Conservation (phyloP, 306 rosid species). For the Carpinus viminea region DNA sequence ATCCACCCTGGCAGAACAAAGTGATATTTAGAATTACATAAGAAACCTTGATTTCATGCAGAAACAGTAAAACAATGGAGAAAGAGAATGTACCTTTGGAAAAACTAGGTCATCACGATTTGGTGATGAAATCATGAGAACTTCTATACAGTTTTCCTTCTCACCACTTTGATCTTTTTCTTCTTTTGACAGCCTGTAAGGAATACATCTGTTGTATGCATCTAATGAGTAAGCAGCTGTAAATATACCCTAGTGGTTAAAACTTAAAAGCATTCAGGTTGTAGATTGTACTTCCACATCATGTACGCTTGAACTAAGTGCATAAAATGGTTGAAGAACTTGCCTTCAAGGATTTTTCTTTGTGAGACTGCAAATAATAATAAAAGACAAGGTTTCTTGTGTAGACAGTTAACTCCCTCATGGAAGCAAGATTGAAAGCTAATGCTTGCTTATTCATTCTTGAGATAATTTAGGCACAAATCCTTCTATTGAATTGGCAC, state of each 20-base stretch:
- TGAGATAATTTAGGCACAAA: neutral
- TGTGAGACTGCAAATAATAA: neutral
- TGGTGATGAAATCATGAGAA: constrained; percentile 90
- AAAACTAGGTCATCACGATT: constrained; percentile 79
- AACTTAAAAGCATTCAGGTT: constrained; percentile 16
- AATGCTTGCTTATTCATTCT: neutral
- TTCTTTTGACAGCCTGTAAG: constrained; percentile 59
- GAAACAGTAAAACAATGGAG: constrained; percentile 12
- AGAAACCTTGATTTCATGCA: neutral
- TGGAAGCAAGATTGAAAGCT: neutral
- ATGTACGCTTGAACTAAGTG: constrained; percentile 4
- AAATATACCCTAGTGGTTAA: constrained; percentile 6
- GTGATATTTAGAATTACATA: constrained; percentile 13
- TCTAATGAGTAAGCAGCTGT: constrained; percentile 15
- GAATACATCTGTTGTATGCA: constrained; percentile 66
- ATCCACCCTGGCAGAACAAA: constrained; percentile 68
- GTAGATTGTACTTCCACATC: constrained; percentile 13
- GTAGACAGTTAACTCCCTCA: neutral
- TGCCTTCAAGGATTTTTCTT: constrained; percentile 9
- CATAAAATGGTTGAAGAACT: constrained; percentile 3
- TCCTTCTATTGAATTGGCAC: neutral
- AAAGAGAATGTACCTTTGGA: constrained; percentile 66
- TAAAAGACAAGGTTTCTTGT: neutral
- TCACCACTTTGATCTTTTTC: constrained; percentile 28
- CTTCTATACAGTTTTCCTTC: constrained; percentile 52